Conservation (phyloP, 2,329 filamentous ascomycete genomes). For the Trichophyton schoenleinii region DNA sequence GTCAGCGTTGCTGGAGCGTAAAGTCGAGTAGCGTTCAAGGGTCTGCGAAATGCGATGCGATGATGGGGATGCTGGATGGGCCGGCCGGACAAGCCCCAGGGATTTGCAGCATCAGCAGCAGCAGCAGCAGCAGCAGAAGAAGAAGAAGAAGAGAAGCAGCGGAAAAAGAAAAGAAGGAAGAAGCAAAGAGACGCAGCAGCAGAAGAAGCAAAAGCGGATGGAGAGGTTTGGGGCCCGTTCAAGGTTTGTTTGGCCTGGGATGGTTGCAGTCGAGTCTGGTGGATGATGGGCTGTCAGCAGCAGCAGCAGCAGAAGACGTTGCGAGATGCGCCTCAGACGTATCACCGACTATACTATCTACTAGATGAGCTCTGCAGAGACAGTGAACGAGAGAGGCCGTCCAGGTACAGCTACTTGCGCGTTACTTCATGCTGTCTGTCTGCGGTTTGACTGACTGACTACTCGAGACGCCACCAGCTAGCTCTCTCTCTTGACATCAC, state of each 20-base stretch:
- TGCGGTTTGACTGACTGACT: too few species aligned
- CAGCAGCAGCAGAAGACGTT: background rate
- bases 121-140: background rate
- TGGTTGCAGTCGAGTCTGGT: background rate
- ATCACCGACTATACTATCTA: too few species aligned
- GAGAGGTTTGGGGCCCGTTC: background rate
- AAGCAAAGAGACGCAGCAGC: conserved; percentile 28
- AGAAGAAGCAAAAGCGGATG: background rate
- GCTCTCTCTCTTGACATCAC: background rate
- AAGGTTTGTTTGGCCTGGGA: background rate
- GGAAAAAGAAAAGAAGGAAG: conserved; percentile 52
- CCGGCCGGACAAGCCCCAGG: background rate
- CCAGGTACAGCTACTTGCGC: too few species aligned
- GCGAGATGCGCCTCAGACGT: too few species aligned
- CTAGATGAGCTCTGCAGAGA: too few species aligned
- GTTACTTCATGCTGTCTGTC: too few species aligned
- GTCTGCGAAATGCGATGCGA: background rate
- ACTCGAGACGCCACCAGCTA: too few species aligned
- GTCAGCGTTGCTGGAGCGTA: background rate
- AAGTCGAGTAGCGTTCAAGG: background rate
- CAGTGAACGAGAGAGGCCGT: too few species aligned
- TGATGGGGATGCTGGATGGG: background rate
- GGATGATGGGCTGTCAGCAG: background rate
- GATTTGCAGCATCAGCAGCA: background rate
- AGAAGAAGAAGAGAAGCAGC: conserved; percentile 32